phyloP scores from a whole-genome alignment of 1,139 yeast genomes.

The Blastobotrys raffinosifermentans region DNA sequence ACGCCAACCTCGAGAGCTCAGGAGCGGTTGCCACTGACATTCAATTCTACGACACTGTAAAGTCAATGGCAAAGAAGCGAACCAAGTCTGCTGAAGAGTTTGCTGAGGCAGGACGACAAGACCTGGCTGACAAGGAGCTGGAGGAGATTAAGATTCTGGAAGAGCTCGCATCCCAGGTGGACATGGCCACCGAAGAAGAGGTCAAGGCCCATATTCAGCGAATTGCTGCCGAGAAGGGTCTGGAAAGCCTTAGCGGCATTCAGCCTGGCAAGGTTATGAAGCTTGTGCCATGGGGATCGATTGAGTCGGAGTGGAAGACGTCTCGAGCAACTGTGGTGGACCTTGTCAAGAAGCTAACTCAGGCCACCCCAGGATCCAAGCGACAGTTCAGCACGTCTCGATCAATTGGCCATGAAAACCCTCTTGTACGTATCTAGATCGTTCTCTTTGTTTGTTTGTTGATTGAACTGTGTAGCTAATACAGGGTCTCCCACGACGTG shows the following conservation, averaged over 20 bases:
- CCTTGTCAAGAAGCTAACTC: slow-evolving; percentile 24
- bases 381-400: slow-evolving; percentile 18
- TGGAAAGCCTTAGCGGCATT: slow-evolving; percentile 30
- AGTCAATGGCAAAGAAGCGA: slow-evolving; percentile 50
- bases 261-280: slow-evolving; percentile 40
- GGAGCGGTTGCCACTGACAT: slow-evolving; percentile 45
- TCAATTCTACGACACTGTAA: slow-evolving; percentile 42
- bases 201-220: slow-evolving; percentile 39
- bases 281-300: slow-evolving; percentile 43
- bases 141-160: slow-evolving; percentile 45
- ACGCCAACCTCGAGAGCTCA: slow-evolving; percentile 49
- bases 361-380: slow-evolving; percentile 11
- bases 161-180: slow-evolving; percentile 40
- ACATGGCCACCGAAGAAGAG: slow-evolving; percentile 49
- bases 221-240: slow-evolving; percentile 31
- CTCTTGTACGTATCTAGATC: slow-evolving; percentile 40
- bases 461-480: slow-evolving; percentile 5
- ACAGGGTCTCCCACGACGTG: slow-evolving; percentile 48
- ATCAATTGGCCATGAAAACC: slow-evolving; percentile 41
- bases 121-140: slow-evolving; percentile 51
- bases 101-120: slow-evolving; percentile 45
- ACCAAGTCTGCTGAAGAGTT: slow-evolving; percentile 50
- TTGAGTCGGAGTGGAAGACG: slow-evolving; percentile 51
- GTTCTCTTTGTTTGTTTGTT: slow-evolving; percentile 3
- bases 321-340: slow-evolving; percentile 32